These are phyloP conservation scores for Aquilaria yunnanensis DNA, from an alignment of 345 rosid genomes.

Conservation along the genomic window DNA sequence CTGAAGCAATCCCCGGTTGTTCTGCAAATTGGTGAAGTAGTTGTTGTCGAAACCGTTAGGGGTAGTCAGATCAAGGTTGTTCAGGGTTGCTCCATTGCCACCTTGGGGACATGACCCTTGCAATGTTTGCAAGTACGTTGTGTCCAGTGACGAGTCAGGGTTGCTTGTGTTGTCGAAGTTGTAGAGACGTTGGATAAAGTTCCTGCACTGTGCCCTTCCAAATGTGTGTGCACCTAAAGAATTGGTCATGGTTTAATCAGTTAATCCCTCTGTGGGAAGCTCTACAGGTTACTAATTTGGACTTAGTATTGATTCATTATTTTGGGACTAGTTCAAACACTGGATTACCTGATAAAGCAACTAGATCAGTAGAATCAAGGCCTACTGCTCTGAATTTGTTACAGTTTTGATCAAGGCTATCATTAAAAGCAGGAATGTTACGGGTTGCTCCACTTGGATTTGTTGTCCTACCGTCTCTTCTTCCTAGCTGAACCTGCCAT, in stretches of 20 bases:
- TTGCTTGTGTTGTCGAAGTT: constrained; percentile 6
- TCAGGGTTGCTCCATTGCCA: neutral
- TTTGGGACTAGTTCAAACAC: neutral
- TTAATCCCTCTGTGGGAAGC: too few species aligned
- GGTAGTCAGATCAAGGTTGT: constrained; percentile 7
- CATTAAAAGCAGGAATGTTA: constrained; percentile 11
- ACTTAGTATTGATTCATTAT: neutral
- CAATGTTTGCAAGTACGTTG: constrained; percentile 9
- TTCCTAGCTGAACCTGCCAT: constrained; percentile 18
- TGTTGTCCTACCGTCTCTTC: constrained; percentile 13
- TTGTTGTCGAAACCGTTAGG: constrained; percentile 10
- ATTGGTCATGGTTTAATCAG: too few species aligned
- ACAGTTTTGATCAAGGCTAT: neutral
- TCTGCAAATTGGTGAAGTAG: constrained; percentile 11
- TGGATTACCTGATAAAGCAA: constrained; percentile 21
- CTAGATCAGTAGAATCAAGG: constrained; percentile 24
- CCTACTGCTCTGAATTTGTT: constrained; percentile 9
- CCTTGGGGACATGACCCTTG: constrained; percentile 6
- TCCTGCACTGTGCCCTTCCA: constrained; percentile 9
- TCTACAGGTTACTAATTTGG: too few species aligned
- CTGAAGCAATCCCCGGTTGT: constrained; percentile 7
- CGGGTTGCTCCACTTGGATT: constrained; percentile 6
- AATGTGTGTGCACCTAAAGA: constrained; percentile 17
- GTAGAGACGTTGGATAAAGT: constrained; percentile 8
- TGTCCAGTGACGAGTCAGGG: constrained; percentile 12